phyloP scores from a whole-genome alignment of 805 yeast species.

The Peterozyma toletana region DNA sequence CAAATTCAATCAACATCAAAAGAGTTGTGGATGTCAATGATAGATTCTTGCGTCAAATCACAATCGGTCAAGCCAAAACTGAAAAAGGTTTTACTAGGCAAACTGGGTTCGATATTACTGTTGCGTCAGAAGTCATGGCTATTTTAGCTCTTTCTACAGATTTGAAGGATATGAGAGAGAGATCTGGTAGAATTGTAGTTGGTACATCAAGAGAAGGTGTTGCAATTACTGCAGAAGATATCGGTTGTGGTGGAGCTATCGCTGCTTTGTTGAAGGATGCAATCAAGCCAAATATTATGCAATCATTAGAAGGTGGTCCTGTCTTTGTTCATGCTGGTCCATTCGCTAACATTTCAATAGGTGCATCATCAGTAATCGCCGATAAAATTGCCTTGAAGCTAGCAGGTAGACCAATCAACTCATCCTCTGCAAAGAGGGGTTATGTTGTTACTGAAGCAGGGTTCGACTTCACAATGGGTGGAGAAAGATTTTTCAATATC shows the following conservation, averaged over 20 bases:
- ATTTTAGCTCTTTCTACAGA: constrained; percentile 69
- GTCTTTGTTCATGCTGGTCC: constrained; percentile 88
- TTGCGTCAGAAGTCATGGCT: constrained; percentile 85
- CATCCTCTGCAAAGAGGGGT: constrained; percentile 43
- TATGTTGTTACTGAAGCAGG: constrained; percentile 86
- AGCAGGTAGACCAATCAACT: constrained; percentile 41
- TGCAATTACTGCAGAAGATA: constrained; percentile 77
- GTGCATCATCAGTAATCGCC: constrained; percentile 79
- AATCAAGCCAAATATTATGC: constrained; percentile 80
- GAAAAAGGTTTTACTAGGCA: constrained; percentile 67
- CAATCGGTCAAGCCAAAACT: constrained; percentile 76
- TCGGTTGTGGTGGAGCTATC: constrained; percentile 82
- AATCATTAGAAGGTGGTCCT: constrained; percentile 83
- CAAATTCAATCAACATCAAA: constrained; percentile 74
- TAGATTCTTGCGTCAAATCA: constrained; percentile 70
- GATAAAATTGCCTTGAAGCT: constrained; percentile 77
- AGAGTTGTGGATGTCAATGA: constrained; percentile 84
- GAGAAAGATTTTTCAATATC: constrained; percentile 79
- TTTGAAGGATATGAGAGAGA: constrained; percentile 61
- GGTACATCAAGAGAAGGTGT: constrained; percentile 63
- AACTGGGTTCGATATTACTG: constrained; percentile 80
- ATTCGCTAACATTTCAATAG: constrained; percentile 81
- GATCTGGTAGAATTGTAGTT: constrained; percentile 72
- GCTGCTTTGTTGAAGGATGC: constrained; percentile 79
- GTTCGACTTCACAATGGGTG: constrained; percentile 89